Conservation (phyloP, 2,329 filamentous ascomycete species). For the Akanthomyces lecanii region DNA sequence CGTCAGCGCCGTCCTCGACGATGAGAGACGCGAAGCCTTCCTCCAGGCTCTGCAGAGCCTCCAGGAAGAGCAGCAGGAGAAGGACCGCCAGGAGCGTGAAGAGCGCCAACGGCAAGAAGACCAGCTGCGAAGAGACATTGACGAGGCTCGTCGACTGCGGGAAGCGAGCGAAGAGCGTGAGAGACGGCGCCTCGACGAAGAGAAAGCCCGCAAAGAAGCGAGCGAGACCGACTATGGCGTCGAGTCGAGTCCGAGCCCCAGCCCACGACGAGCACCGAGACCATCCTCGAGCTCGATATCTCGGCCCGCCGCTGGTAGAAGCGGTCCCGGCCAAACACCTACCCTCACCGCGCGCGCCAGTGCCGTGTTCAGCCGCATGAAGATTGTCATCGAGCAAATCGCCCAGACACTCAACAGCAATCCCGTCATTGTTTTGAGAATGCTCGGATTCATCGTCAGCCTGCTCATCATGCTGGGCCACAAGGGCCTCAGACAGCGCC, state of each 20-base stretch:
- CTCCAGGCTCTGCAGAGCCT: constrained; percentile 78
- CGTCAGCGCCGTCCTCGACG: constrained; percentile 81
- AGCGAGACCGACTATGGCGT: constrained; percentile 68
- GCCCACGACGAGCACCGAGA: constrained; percentile 3
- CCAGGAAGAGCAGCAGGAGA: constrained; percentile 75
- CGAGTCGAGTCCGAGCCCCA: constrained; percentile 44
- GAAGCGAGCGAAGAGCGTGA: constrained; percentile 58
- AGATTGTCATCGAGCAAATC: constrained; percentile 48
- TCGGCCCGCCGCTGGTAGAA: constrained; percentile 25
- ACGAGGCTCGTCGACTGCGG: constrained; percentile 51
- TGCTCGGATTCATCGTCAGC: constrained; percentile 74
- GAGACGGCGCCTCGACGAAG: constrained; percentile 49
- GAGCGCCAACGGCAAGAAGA: constrained; percentile 55
- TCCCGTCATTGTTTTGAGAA: constrained; percentile 53
- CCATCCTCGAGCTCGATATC: constrained; percentile 18
- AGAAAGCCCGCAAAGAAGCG: constrained; percentile 44
- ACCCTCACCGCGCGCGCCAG: constrained; percentile 46
- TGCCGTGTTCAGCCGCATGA: constrained; percentile 50
- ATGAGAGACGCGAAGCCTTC: constrained; percentile 86
- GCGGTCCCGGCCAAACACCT: constrained; percentile 26
- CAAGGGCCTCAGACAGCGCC: constrained; percentile 67
- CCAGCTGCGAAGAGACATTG: constrained; percentile 50
- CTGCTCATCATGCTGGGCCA: constrained; percentile 73
- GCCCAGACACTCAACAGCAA: constrained; percentile 50
- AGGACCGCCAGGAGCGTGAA: constrained; percentile 61